Evolutionary conservation across 1,139 yeast species (phyloP), one percentile per base, ranked within the genome.

Genomic region (Yamadazyma triangularis): DNA sequence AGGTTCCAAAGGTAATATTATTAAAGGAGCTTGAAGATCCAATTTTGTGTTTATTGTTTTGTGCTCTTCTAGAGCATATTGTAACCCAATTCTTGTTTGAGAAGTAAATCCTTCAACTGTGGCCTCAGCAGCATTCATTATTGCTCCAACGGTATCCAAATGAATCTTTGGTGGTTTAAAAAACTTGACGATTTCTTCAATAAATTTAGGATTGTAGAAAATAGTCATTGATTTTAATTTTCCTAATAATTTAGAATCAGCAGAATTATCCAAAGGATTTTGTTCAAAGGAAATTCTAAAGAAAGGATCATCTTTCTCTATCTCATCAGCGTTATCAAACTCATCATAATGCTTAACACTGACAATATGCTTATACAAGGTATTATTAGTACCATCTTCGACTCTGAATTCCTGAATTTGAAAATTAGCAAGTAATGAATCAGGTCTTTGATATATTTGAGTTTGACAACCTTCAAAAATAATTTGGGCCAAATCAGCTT

Each of bases 91-190:
- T 48, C 97, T 69, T 0, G 98, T 91, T 52, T 88, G 96, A 18
- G 82, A 70, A 0, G 95, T 79, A 40, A 93, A 64, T 2, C 95
- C 96, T 51, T 88, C 96, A 36, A 93, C 84, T 0, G 96, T 88
- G 0, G 91, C 88, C 42, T 89, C 96, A 0, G 99, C 98, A 0
- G 96, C 97, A 53, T 79, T 84, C 78, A 93, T 78, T 18, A 93
- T 77, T 4, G 94, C 94, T 19, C 91, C 94, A 24, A 93, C 77
- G 0, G 97, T 88, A 48, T 88, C 95, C 36, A 82, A 64, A 47
- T 89, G 95, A 23, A 79, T 77, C 37, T 77, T 78, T 10, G 96
- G 96, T 2, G 97, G 96, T 27, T 73, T 78, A 64, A 93, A 91
- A 49, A 93, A 91, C 34, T 57, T 60, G 10, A 73, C 67, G 28